Percentiles rank a stretch among this genome's conserved stretches.
These are phyloP conservation scores for Cucurbita pepo DNA, from an alignment of 306 rosid genomes.

Conservation along the genomic window DNA sequence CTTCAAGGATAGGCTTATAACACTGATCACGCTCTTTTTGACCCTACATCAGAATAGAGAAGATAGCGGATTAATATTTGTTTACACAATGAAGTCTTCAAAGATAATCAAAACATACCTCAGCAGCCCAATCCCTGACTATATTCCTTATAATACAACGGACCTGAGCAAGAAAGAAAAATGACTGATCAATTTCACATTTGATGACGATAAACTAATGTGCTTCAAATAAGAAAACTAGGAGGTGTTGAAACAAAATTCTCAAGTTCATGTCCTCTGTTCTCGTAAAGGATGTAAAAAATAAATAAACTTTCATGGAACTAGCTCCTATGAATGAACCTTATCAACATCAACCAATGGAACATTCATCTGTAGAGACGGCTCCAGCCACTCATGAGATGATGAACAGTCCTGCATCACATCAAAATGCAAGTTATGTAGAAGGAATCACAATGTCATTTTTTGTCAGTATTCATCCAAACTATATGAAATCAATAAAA, in stretches of 20 bases:
- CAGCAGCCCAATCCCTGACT: conserved; percentile 93
- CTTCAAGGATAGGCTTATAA: conserved; percentile 85
- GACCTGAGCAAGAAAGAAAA: conserved; percentile 31
- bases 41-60: conserved; percentile 33
- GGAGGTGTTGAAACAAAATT: background rate
- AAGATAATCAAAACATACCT: conserved; percentile 29
- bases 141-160: conserved; percentile 77
- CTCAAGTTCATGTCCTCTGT: background rate
- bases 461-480: background rate
- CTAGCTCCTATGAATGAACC: conserved; percentile 21
- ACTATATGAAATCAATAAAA: background rate
- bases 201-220: background rate
- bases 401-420: conserved; percentile 38
- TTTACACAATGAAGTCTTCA: background rate
- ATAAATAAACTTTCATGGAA: background rate
- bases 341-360: conserved; percentile 90
- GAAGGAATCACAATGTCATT: background rate
- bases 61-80: background rate
- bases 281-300: background rate
- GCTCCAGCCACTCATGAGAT: conserved; percentile 51
- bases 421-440: background rate
- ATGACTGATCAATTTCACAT: background rate
- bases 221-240: background rate
- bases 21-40: conserved; percentile 90
- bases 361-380: conserved; percentile 53